Percentiles rank a stretch among this genome's conserved stretches.
Evolutionary conservation across 306 rosid species (phyloP).

Genomic region (Citrullus amarus): DNA sequence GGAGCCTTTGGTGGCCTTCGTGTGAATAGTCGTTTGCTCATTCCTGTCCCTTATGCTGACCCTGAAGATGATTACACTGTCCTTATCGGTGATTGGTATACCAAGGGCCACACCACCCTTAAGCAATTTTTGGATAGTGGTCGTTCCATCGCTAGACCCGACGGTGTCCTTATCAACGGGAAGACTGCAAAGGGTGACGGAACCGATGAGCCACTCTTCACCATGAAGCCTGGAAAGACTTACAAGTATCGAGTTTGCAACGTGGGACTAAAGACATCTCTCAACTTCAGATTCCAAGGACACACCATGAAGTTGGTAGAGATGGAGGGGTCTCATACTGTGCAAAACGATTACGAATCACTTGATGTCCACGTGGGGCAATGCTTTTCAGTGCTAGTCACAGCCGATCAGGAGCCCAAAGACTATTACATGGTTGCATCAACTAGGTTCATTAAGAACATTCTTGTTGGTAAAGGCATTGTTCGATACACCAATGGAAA

Average conservation of each 20-base stretch:
- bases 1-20: background rate
- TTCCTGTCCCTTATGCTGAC: background rate
- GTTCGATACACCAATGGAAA: background rate
- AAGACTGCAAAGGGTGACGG: background rate
- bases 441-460: background rate
- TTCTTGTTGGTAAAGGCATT: background rate
- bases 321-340: background rate
- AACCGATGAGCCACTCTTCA: background rate
- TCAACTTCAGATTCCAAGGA: background rate
- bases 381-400: background rate
- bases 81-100: background rate
- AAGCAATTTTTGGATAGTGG: background rate
- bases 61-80: background rate
- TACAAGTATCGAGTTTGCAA: background rate
- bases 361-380: background rate
- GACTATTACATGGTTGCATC: background rate
- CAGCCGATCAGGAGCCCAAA: background rate
- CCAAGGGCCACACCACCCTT: background rate
- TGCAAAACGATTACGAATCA: background rate
- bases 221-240: background rate
- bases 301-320: background rate
- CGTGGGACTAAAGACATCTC: background rate
- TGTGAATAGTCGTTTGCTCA: background rate
- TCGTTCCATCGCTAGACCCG: background rate
- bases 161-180: background rate